Base-by-base conservation (phyloP, 2,329 filamentous ascomycete genomes). In the Cadophora malorum region DNA sequence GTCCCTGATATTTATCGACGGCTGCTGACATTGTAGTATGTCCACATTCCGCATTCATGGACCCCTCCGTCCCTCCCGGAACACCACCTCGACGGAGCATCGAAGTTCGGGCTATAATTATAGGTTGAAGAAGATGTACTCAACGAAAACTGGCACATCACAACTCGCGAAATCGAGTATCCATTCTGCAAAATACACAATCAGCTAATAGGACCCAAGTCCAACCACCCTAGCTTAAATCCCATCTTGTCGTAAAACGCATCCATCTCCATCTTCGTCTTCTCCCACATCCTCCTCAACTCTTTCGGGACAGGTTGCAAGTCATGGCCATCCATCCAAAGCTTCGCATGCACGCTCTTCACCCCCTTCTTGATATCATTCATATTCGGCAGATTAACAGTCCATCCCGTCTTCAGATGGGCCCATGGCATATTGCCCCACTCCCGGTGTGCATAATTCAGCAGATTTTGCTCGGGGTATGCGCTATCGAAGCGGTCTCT, bases 381-480 rank as follows among this genome's bases (percentile, higher is more conserved):
- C 66, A 75, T 64, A 53, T 72, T 79, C 19, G 79, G 79, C 72
- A 78, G 78, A n/a, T 78, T 79, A 5, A 79, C 77, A 66, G 77
- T 81, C 81, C 81, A 83, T 19, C 72, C 74, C 64, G 75, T 76
- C 63, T 79, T 71, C 59, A 82, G 64, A 64, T 79, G 76, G 21
- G 74, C 71, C 81, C 81, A 83, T 0, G 81, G 80, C 80, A 82
- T 83, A 12, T 78, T 73, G 0, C 80, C 81, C 10, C 76, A 73
- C 7, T 77, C 68, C 10, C 81, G 75, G 68, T 81, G 80, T 1
- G 79, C 81, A 69, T 83, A 82, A 70, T 83, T 82, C 21, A 82
- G 73, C 31, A 83, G 71, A 67, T 79, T 79, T 71, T 83, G 81
- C 68, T 83, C 81, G 69, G 79, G 79, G 19, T 77, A 78, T 23